A percentile compares a stretch with the other conserved stretches of the same genome.
These are phyloP conservation scores for Fusarium coffeatum DNA, from an alignment of 2,329 filamentous ascomycete species.

Conservation along the genomic window DNA sequence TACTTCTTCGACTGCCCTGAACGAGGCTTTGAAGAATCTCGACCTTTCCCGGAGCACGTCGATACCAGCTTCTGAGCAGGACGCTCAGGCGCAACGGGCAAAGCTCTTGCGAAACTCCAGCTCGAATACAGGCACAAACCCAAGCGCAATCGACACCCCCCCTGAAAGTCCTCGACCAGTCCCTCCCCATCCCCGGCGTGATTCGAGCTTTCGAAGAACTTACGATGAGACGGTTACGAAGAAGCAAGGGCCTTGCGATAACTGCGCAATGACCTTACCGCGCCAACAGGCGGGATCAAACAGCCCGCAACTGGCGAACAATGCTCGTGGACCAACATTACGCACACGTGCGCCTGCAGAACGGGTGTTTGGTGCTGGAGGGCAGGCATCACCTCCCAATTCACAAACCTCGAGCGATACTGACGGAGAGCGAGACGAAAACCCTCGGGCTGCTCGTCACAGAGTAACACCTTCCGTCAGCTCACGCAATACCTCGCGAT, in stretches of 20 bases:
- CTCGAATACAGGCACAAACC: conserved; percentile 49
- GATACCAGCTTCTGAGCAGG: conserved; percentile 58
- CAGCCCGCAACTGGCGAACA: conserved; percentile 49
- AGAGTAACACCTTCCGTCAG: conserved; percentile 59
- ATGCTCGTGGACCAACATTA: conserved; percentile 66
- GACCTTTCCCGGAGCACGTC: conserved; percentile 60
- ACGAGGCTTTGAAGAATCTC: conserved; percentile 62
- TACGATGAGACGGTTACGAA: conserved; percentile 75
- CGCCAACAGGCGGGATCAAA: conserved; percentile 48
- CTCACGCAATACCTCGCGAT: conserved; percentile 62
- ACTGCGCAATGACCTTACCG: conserved; percentile 75
- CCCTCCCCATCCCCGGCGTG: conserved; percentile 57
- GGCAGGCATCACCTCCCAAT: conserved; percentile 62
- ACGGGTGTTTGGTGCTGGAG: conserved; percentile 63
- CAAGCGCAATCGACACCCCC: conserved; percentile 65
- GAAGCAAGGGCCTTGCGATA: conserved; percentile 73
- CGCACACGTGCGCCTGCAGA: conserved; percentile 71
- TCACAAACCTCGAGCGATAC: conserved; percentile 65
- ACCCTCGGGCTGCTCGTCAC: conserved; percentile 53
- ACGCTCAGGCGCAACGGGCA: conserved; percentile 57
- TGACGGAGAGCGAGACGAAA: conserved; percentile 62
- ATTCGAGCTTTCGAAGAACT: conserved; percentile 70
- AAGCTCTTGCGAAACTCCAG: conserved; percentile 57
- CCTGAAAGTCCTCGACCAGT: conserved; percentile 66
- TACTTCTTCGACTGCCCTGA: conserved; percentile 54